phyloP scores from a whole-genome alignment of 2,329 filamentous ascomycete species.

The Cryphonectria japonica region DNA sequence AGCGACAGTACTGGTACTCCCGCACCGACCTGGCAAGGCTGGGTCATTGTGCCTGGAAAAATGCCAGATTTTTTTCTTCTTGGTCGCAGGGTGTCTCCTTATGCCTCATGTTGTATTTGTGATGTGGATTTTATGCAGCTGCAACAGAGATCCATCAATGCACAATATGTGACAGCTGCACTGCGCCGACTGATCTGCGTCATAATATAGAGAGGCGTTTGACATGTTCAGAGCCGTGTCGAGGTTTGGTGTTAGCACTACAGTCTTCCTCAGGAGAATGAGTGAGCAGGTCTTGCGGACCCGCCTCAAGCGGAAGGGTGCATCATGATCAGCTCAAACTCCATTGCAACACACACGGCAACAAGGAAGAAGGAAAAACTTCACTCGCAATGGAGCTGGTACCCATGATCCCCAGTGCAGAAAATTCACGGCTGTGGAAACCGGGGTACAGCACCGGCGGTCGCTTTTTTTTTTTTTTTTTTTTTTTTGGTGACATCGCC shows the following conservation, averaged over 20 bases:
- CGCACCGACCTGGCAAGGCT: neutral
- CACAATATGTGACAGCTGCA: neutral
- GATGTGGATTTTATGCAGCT: neutral
- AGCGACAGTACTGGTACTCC: neutral
- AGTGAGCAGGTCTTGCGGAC: neutral
- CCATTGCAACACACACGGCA: neutral
- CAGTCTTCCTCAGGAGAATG: neutral
- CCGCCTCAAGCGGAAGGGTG: neutral
- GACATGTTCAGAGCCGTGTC: neutral
- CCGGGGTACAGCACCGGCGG: slow-evolving; percentile 8
- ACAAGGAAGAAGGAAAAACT: neutral
- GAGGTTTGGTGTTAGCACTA: neutral
- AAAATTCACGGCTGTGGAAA: slow-evolving; percentile 11
- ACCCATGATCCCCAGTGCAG: slow-evolving; percentile 9
- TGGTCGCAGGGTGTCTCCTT: neutral
- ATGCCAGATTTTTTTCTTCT: neutral
- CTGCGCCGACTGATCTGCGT: neutral
- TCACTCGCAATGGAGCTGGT: neutral
- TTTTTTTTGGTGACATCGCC: neutral
- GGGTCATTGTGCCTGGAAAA: neutral
- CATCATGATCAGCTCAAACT: neutral
- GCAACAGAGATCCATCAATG: neutral
- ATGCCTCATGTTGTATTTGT: neutral
- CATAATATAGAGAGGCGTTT: neutral
- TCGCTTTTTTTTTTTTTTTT: neutral